Evolutionary conservation across 345 rosid genomes (phyloP).

Genomic region (Acer saccharum): DNA sequence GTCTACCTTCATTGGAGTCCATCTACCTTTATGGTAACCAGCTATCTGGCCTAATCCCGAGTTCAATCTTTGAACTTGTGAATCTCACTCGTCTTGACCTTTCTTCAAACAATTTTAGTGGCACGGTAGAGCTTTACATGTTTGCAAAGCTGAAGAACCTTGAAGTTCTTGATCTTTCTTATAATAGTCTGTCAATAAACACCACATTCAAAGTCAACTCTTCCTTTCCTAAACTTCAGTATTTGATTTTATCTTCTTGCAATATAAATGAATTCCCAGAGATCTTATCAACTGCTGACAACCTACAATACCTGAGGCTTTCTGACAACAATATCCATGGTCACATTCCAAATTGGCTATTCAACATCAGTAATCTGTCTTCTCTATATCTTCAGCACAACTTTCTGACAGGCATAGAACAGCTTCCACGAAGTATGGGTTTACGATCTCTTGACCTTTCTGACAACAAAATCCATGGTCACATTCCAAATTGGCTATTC

Average conservation of each 20-base stretch:
- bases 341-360: constrained; percentile 7
- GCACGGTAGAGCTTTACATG: constrained; percentile 17
- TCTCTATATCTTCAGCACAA: too few relatives aligned
- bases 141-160: constrained; percentile 25
- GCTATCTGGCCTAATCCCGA: constrained; percentile 3
- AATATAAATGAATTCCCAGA: too few relatives aligned
- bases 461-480: too few relatives aligned
- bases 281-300: too few relatives aligned
- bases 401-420: too few relatives aligned
- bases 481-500: too few relatives aligned
- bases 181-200: background rate
- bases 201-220: background rate
- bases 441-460: too few relatives aligned
- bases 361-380: too few relatives aligned
- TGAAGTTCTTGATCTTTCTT: background rate
- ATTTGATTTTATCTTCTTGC: constrained; percentile 20
- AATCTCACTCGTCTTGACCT: background rate
- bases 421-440: too few relatives aligned
- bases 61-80: too few relatives aligned
- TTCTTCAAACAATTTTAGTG: constrained; percentile 24
- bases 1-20: too few relatives aligned
- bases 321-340: background rate
- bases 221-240: background rate
- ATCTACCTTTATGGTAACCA: too few relatives aligned
- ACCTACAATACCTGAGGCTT: background rate